Evolutionary conservation across 2,329 filamentous ascomycete species (phyloP).

Genomic region (Phoma herbarum): DNA sequence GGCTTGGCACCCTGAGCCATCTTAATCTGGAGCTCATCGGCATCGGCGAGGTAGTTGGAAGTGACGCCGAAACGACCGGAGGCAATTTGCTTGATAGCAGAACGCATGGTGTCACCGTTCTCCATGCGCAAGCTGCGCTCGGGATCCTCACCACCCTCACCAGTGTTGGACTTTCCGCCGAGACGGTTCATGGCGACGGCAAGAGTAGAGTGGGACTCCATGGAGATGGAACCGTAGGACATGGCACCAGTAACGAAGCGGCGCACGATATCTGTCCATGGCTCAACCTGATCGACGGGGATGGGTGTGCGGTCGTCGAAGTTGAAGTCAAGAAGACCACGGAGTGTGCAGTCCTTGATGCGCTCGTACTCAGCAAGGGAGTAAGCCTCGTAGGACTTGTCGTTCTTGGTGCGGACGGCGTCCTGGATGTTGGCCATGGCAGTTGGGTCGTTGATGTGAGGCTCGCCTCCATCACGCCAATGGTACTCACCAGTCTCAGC

Average conservation of each 20-base stretch:
- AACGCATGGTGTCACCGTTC: slow-evolving; percentile 96
- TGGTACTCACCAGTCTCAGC: slow-evolving; percentile 96
- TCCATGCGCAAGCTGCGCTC: slow-evolving; percentile 86
- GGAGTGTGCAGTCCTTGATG: slow-evolving; percentile 94
- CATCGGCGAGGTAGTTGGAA: slow-evolving; percentile 91
- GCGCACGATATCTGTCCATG: slow-evolving; percentile 97
- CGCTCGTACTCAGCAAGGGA: slow-evolving; percentile 92
- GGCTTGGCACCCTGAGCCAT: slow-evolving; percentile 99
- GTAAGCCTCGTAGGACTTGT: slow-evolving; percentile 98
- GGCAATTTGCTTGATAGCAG: slow-evolving; percentile 96
- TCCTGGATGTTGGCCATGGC: slow-evolving; percentile 98
- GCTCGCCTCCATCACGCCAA: slow-evolving; percentile 95
- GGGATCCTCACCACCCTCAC: slow-evolving; percentile 94
- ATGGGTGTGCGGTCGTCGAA: slow-evolving; percentile 87
- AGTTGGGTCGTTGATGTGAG: slow-evolving; percentile 92
- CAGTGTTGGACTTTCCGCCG: slow-evolving; percentile 96
- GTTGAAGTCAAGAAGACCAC: slow-evolving; percentile 94
- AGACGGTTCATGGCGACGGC: slow-evolving; percentile 97
- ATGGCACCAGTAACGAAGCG: slow-evolving; percentile 97
- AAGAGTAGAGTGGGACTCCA: slow-evolving; percentile 96
- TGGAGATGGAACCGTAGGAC: slow-evolving; percentile 98
- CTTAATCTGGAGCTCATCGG: slow-evolving; percentile 97
- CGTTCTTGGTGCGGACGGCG: slow-evolving; percentile 94
- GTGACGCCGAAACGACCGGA: slow-evolving; percentile 97
- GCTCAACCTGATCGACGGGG: slow-evolving; percentile 95